phyloP scores from a whole-genome alignment of 352 stramenopile genomes.

The Lagenidium sp. region DNA sequence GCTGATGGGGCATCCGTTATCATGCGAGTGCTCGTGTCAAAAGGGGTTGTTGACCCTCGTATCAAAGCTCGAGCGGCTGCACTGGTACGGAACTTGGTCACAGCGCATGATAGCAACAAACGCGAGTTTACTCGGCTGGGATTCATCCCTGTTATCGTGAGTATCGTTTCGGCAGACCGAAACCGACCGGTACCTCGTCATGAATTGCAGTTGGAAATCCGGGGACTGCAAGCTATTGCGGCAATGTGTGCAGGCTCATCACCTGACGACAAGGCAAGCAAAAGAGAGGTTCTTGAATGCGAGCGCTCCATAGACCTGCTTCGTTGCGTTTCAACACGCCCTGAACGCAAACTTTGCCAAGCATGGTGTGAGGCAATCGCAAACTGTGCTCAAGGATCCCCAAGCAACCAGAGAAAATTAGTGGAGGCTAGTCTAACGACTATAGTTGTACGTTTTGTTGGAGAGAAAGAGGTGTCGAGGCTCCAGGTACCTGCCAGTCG shows the following conservation, averaged over 20 bases:
- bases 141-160: conserved; percentile 19
- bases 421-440: conserved; percentile 14
- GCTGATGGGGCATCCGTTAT: conserved; percentile 24
- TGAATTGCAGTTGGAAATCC: conserved; percentile 26
- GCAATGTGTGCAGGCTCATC: conserved; percentile 29
- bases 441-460: conserved; percentile 27
- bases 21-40: conserved; percentile 28
- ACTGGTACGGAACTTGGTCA: conserved; percentile 42
- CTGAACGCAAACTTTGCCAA: conserved; percentile 20
- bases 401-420: conserved; percentile 40
- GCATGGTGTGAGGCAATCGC: conserved; percentile 38
- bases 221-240: conserved; percentile 38
- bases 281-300: conserved; percentile 51
- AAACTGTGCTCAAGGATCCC: conserved; percentile 25
- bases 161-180: no score
- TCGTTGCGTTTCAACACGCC: background rate
- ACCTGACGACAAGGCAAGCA: conserved; percentile 23
- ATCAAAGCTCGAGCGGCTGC: conserved; percentile 25
- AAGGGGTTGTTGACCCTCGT: conserved; percentile 8
- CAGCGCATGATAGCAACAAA: conserved; percentile 32
- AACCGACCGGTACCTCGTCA: background rate
- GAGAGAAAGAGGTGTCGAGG: background rate
- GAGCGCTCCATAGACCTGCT: conserved; percentile 30
- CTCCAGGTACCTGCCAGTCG: conserved; percentile 22
- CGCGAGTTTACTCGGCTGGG: conserved; percentile 44